Evolutionary conservation across 2,329 filamentous ascomycete species (phyloP).

Genomic region (Monosporascus sp.): DNA sequence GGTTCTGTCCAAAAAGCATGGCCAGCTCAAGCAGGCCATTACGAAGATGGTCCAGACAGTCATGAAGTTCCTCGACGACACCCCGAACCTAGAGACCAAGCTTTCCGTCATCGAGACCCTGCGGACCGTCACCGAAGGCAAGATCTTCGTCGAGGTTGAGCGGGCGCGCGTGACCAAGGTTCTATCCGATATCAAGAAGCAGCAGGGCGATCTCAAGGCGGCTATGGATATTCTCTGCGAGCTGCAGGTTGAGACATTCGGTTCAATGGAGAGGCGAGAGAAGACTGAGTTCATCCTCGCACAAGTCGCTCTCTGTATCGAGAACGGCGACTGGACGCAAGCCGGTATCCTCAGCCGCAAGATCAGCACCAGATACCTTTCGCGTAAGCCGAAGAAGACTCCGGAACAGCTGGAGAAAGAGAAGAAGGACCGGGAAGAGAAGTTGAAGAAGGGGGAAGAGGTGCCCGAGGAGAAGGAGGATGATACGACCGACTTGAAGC

Average conservation of each 20-base stretch:
- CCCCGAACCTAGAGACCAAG: constrained; percentile 81
- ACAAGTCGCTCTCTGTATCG: constrained; percentile 90
- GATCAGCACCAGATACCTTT: constrained; percentile 91
- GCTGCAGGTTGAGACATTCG: constrained; percentile 97
- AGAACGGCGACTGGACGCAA: constrained; percentile 93
- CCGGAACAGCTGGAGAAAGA: constrained; percentile 87
- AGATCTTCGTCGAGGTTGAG: constrained; percentile 99
- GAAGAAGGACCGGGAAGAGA: constrained; percentile 81
- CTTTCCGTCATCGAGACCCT: constrained; percentile 90
- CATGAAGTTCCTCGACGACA: constrained; percentile 84
- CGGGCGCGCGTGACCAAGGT: constrained; percentile 91
- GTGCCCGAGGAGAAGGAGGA: constrained; percentile 73
- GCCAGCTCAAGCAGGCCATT: constrained; percentile 97
- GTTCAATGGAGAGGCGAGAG: constrained; percentile 92
- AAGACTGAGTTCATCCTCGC: constrained; percentile 99
- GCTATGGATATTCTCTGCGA: constrained; percentile 94
- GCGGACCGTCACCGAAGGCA: constrained; percentile 94
- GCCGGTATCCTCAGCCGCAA: constrained; percentile 90
- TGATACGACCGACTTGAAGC: constrained; percentile 92
- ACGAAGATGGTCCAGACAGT: constrained; percentile 98
- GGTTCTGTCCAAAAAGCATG: constrained; percentile 97
- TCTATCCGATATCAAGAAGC: constrained; percentile 94
- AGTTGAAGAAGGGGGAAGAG: constrained; percentile 72
- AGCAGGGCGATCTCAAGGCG: constrained; percentile 84
- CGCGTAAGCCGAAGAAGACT: constrained; percentile 86